These are phyloP conservation scores for Tricholoma matsutake DNA, from an alignment of 768 basidiomycete species.

Conservation along the genomic window DNA sequence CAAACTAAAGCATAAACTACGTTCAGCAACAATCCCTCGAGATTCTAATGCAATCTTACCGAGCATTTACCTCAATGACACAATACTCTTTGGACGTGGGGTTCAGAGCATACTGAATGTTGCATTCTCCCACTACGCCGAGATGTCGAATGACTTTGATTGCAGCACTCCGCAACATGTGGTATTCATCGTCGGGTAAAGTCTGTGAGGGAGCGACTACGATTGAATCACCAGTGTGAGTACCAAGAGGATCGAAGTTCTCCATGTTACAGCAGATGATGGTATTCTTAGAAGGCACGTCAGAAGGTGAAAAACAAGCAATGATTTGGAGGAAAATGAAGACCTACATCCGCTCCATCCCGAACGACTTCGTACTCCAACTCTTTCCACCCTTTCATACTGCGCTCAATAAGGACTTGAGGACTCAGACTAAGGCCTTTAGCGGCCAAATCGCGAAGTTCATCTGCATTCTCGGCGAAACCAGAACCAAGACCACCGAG, in stretches of 20 bases:
- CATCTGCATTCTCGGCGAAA: conserved; percentile 92
- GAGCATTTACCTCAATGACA: conserved; percentile 97
- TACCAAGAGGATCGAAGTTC: conserved; percentile 98
- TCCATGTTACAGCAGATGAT: conserved; percentile 99
- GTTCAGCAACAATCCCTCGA: conserved; percentile 4
- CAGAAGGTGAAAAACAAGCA: conserved; percentile 8
- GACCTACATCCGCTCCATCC: conserved; percentile 90
- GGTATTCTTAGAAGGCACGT: conserved; percentile 63
- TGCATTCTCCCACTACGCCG: conserved; percentile 92
- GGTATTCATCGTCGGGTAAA: conserved; percentile 95
- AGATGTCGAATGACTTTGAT: conserved; percentile 93
- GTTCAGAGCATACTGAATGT: conserved; percentile 98
- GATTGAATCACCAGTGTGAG: conserved; percentile 98
- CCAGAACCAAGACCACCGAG: conserved; percentile 98
- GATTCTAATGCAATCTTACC: conserved; percentile 41
- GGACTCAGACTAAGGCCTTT: conserved; percentile 88
- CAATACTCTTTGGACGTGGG: conserved; percentile 92
- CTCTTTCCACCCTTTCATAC: conserved; percentile 99
- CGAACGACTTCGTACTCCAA: conserved; percentile 99
- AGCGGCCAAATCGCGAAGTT: conserved; percentile 91
- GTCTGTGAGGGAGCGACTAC: conserved; percentile 99
- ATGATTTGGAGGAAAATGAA: conserved; percentile 3
- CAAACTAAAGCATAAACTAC: conserved; percentile 36
- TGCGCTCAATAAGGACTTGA: conserved; percentile 95
- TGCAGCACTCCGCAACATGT: conserved; percentile 97